These are phyloP conservation scores for Aspergillus sp. DNA, from an alignment of 2,329 filamentous ascomycete species.

Conservation along the genomic window DNA sequence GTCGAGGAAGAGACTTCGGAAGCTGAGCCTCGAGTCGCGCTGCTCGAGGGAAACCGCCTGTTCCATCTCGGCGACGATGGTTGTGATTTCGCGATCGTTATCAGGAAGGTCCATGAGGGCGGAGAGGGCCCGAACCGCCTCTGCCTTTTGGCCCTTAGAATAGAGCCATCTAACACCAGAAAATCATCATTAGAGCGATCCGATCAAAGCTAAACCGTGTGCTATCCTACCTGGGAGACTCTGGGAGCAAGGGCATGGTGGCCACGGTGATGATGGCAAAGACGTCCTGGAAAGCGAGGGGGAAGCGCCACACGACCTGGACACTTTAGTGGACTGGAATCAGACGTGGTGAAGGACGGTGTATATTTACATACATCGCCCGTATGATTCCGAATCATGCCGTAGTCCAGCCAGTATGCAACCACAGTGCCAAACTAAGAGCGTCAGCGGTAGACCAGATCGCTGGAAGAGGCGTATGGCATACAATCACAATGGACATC, in stretches of 20 bases:
- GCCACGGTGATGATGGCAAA: constrained; percentile 2
- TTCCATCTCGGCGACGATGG: not conserved
- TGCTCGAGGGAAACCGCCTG: not conserved
- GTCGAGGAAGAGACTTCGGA: not conserved
- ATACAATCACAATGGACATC: constrained; percentile 6
- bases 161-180: not conserved
- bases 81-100: not conserved
- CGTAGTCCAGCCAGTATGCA: constrained; percentile 1
- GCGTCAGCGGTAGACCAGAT: not conserved
- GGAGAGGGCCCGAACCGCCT: not conserved
- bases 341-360: no score
- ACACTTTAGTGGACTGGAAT: not conserved
- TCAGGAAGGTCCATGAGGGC: not conserved
- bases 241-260: constrained; percentile 2
- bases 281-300: constrained; percentile 8
- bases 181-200: not conserved
- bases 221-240: constrained; percentile 1
- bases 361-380: not conserved
- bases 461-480: no score
- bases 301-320: constrained; percentile 6
- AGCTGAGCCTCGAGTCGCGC: not conserved
- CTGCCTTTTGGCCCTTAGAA: not conserved
- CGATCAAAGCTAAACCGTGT: no score
- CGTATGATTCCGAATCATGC: not conserved
- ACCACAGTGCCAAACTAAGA: constrained; percentile 2